phyloP scores from a whole-genome alignment of 73 alveolate species.

The Symbiodinium natans region DNA sequence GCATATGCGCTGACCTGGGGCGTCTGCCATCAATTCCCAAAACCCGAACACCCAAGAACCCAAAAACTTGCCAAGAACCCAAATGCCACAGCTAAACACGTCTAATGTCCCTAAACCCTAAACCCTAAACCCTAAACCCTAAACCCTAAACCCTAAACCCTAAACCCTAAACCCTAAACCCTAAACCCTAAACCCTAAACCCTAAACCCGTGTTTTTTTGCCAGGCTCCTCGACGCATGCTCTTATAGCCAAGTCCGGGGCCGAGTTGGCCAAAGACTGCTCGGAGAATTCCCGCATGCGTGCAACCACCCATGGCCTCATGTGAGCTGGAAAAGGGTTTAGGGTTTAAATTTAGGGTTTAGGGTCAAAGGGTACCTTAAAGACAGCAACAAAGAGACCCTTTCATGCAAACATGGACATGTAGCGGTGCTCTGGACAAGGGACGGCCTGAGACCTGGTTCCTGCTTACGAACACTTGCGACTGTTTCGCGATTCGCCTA shows the following conservation, averaged over 20 bases:
- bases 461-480: no score
- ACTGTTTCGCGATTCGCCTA: no score
- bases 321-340: background rate
- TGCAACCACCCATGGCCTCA: conserved; percentile 90
- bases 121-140: no score
- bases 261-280: conserved; percentile 80
- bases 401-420: background rate
- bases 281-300: conserved; percentile 58
- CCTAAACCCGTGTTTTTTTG: no score
- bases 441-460: no score
- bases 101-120: no score
- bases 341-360: background rate
- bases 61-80: no score
- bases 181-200: background rate
- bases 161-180: no score
- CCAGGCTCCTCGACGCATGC: background rate
- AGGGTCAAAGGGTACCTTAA: background rate
- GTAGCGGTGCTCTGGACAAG: no score
- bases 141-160: no score
- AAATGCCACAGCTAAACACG: no score
- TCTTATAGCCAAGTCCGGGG: background rate
- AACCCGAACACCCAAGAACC: background rate
- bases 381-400: background rate
- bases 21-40: background rate
- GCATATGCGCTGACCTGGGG: conserved; percentile 71